Evolutionary conservation across 2,329 filamentous ascomycete species (phyloP).

Genomic region (Lasiodiplodia theobromae): DNA sequence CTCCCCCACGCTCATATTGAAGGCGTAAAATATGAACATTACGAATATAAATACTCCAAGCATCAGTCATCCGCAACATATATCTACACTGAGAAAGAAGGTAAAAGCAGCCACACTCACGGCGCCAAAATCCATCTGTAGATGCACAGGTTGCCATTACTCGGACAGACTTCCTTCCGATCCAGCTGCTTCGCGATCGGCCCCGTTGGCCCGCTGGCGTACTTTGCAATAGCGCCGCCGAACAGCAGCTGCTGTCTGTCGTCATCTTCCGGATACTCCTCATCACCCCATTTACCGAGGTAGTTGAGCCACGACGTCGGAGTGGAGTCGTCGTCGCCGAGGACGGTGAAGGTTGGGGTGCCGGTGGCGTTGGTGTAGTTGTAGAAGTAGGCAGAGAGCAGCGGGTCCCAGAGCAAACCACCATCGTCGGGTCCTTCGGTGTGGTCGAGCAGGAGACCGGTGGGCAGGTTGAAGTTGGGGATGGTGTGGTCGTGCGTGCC

Average conservation of each 20-base stretch:
- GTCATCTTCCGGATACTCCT: constrained; percentile 62
- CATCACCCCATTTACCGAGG: constrained; percentile 68
- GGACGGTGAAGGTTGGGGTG: constrained; percentile 54
- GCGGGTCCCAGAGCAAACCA: constrained; percentile 68
- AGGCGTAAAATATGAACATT: neutral
- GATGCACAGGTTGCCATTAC: constrained; percentile 55
- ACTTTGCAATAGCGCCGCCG: constrained; percentile 53
- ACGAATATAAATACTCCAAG: neutral
- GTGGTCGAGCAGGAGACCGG: constrained; percentile 58
- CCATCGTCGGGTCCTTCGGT: constrained; percentile 63
- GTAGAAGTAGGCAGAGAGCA: constrained; percentile 63
- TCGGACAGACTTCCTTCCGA: constrained; percentile 64
- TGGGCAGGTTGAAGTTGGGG: constrained; percentile 64
- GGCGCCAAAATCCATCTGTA: constrained; percentile 50
- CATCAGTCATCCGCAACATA: neutral
- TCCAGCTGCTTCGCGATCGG: constrained; percentile 66
- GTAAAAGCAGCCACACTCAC: neutral
- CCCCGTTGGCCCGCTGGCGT: constrained; percentile 65
- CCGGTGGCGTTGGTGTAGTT: constrained; percentile 50
- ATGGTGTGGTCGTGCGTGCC: constrained; percentile 70
- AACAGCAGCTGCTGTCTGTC: constrained; percentile 57
- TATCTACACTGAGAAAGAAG: neutral
- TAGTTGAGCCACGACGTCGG: constrained; percentile 65
- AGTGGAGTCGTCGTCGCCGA: constrained; percentile 47
- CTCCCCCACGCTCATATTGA: too few species aligned